Conservation (phyloP, 75 land plant genomes). For the Cupressus sempervirens region DNA sequence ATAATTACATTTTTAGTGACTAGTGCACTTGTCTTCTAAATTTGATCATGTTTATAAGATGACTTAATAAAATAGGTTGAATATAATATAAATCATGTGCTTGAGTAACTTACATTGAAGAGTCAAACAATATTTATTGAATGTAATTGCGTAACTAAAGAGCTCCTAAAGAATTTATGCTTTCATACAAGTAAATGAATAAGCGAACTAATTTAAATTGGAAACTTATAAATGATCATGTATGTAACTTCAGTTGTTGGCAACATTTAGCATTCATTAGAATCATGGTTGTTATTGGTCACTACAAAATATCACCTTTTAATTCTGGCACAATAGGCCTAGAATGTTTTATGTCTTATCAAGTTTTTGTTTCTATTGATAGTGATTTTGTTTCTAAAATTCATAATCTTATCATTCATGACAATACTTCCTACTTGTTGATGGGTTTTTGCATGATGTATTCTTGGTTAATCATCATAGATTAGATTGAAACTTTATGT, state of each 20-base stretch:
- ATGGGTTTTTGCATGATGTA: neutral
- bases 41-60: neutral
- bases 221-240: neutral
- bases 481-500: constrained; percentile 24
- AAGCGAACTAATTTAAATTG: neutral
- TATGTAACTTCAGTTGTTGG: neutral
- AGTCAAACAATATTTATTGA: neutral
- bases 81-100: neutral
- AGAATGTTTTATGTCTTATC: constrained; percentile 26
- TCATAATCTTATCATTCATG: neutral
- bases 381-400: neutral
- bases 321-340: too few relatives aligned
- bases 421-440: neutral
- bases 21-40: neutral
- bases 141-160: neutral
- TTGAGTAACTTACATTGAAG: neutral
- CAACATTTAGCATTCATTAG: too few relatives aligned
- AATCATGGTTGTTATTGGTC: too few relatives aligned
- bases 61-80: neutral
- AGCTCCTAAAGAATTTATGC: neutral
- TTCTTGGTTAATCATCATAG: neutral
- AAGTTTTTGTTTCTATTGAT: neutral
- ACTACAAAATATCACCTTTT: too few relatives aligned
- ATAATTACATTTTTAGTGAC: neutral
- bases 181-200: neutral